Base-by-base conservation (phyloP, 768 basidiomycete genomes). In the Hemileccinum rubropunctum region DNA sequence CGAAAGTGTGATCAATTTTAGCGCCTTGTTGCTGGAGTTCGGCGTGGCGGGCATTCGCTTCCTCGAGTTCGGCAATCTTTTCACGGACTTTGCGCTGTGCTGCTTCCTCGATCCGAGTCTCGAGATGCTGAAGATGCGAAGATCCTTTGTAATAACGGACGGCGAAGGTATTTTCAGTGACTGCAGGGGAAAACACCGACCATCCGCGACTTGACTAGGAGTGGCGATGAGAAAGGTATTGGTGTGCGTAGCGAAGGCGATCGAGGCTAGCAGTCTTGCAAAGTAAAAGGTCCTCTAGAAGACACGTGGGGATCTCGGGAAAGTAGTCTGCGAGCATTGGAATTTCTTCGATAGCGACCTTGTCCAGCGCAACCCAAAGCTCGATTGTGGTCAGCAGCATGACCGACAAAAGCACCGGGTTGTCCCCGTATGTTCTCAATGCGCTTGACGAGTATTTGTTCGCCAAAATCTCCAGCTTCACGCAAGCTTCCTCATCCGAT, bases 111-210 rank as follows among this genome's bases (percentile, higher is more conserved):
- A 79, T 77, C 0, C 33, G 18, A 4, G 1, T 1, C 45, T 64
- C 66, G 15, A 76, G 55, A 0, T 0, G 1, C 23, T 66, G 65
- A 28, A 70, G 64, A 11, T 23, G 3, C 0, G 4, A 1, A 0
- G 73, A 68, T 1, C 3, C 2, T 14, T 50, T 20, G 45, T 72
- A 77, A 41, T 68, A 74, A n/a, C 70, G 70, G 3, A 71, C 53
- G 0, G 69, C 48, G 34, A 80, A 72, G 1, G 58, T 63, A 11
- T 57, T 28, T 0, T 15, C 0, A 4, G 55, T 41, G 4, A 60
- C 32, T 1, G 36, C 35, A 11, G 62, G 20, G 6, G 63, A 60
- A 53, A 76, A 79, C 2, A 74, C 65, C 0, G 75, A 74, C n/a
- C n/a, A n/a, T 28, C 60, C 57, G 1, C 41, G 1, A 13, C n/a